phyloP scores from a whole-genome alignment of 257 asterid species.

The Nicotiana attenuata region DNA sequence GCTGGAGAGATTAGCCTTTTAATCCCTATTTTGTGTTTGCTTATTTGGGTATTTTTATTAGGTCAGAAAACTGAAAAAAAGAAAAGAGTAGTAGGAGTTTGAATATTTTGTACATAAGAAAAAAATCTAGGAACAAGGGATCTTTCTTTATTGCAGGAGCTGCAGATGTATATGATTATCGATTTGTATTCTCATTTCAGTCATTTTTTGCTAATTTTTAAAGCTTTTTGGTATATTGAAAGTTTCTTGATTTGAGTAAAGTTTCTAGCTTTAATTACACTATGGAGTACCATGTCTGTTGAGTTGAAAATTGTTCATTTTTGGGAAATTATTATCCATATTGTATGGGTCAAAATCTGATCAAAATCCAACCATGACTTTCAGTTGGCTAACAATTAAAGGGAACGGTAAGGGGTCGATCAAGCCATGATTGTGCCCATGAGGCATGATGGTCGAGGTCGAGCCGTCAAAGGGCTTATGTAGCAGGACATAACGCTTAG shows the following conservation, averaged over 20 bases:
- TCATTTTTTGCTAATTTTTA: neutral
- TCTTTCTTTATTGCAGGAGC: neutral
- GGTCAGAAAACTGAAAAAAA: neutral
- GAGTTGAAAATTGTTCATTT: neutral
- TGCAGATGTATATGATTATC: neutral
- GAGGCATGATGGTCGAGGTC: no score
- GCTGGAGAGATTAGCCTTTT: slow-evolving; percentile 9
- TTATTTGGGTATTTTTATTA: neutral
- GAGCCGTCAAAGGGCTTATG: no score
- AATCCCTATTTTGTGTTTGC: slow-evolving; percentile 16
- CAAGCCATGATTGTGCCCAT: no score
- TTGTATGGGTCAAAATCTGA: no score
- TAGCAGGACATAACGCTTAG: no score
- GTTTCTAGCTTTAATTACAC: neutral
- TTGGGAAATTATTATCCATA: neutral
- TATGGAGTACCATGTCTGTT: neutral
- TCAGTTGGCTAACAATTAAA: no score
- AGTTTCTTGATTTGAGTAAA: neutral
- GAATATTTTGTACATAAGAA: slow-evolving; percentile 10
- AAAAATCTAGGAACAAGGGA: neutral
- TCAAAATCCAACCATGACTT: no score
- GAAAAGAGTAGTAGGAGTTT: neutral
- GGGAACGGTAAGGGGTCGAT: no score
- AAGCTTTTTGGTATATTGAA: no score
- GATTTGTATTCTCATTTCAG: neutral